Evolutionary conservation across 805 yeast genomes (phyloP), one percentile per base, ranked within the genome.

Genomic region (Crinitomyces ghanaensis): DNA sequence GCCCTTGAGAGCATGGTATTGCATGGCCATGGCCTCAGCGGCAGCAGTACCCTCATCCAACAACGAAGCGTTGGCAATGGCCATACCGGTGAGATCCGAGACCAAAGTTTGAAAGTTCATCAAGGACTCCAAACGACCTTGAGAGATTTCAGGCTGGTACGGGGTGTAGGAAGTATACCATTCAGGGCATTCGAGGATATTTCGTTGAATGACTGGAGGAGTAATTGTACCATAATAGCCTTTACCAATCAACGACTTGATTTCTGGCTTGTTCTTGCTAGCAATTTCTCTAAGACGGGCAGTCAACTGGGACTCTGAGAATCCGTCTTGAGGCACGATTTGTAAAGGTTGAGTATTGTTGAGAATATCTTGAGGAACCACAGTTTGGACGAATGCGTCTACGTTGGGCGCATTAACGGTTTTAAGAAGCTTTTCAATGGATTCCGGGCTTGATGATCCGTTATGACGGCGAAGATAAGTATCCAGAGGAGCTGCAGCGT

Each of bases 141-240:
- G 98, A 1, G 95, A 80, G 38, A 91, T 86, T 57, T 91, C 98
- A 1, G 98, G 95, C 62, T 91, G 98, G 57, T 91, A 91, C 22
- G 98, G 98, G 16, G 98, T 91, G 56, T 91, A 91, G 1, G 96
- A 84, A 14, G 98, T 91, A 65, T 91, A 91, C 98, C 98, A 91
- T 53, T 85, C 95, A 4, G 98, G 98, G 40, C 78, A 74, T 58
- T 91, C 98, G 37, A 91, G 63, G 38, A 91, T 59, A 50, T 91
- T 91, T 54, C 98, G 74, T 63, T 83, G 93, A 46, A 91, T 81
- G 22, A 88, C 95, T 2, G 93, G 79, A 0, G 98, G 98, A 29
- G 83, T 63, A 33, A 71, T 65, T 1, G 97, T 88, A 38, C 93
- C 93, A 46, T 83, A 80, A 59, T 88, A 91, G 26, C 98, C 98